A percentile compares a stretch with the other conserved stretches of the same genome.
These are phyloP conservation scores for Diaporthe citri DNA, from an alignment of 2,329 filamentous ascomycete species.

Conservation along the genomic window DNA sequence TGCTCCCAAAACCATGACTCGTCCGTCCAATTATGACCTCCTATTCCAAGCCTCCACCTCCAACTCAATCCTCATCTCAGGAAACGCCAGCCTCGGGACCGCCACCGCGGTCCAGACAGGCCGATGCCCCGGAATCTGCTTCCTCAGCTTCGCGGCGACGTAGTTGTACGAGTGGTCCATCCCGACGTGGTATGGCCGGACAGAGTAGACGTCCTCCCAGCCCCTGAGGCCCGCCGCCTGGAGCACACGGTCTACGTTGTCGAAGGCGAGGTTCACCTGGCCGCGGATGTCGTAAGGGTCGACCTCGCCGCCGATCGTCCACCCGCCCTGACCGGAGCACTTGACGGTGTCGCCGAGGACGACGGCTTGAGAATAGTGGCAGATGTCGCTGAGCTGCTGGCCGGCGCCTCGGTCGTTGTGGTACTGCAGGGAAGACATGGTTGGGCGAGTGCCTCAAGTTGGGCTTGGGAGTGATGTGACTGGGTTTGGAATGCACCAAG, in stretches of 20 bases:
- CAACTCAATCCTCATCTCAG: conserved; percentile 18
- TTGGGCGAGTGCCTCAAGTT: neutral
- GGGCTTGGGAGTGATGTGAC: neutral
- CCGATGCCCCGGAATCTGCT: neutral
- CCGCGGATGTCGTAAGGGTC: conserved; percentile 13
- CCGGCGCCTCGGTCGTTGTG: neutral
- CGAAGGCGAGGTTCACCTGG: conserved; percentile 11
- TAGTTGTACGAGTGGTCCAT: conserved; percentile 6
- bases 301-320: conserved; percentile 7
- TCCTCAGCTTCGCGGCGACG: neutral
- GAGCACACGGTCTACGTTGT: neutral
- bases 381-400: conserved; percentile 9
- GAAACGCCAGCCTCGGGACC: neutral
- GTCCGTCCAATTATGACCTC: neutral
- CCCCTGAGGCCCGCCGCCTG: neutral
- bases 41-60: conserved; percentile 14
- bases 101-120: conserved; percentile 1
- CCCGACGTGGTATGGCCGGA: neutral
- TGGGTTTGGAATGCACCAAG: neutral
- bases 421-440: neutral
- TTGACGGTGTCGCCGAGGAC: neutral
- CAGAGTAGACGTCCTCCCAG: conserved; percentile 16
- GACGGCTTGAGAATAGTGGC: neutral
- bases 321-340: neutral
- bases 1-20: neutral